Conservation (phyloP, 176 grass and related monocot genomes). For the Thalia dealbata region DNA sequence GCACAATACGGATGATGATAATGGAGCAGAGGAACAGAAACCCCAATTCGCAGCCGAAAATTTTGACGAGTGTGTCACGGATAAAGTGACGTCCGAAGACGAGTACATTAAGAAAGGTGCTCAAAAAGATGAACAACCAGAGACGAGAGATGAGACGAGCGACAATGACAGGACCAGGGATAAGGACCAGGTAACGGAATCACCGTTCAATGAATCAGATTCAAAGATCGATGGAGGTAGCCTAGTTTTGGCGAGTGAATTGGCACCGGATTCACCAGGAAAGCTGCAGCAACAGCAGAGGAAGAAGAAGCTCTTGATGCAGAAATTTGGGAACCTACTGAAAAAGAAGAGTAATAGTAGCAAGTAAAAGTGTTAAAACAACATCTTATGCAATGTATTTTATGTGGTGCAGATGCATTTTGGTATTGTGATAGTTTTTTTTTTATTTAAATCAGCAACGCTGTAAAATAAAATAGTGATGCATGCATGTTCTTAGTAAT, state of each 20-base stretch:
- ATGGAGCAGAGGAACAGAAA: background rate
- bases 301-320: slow-evolving; percentile 81
- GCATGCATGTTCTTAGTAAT: too few relatives aligned
- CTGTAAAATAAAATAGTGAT: too few relatives aligned
- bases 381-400: too few relatives aligned
- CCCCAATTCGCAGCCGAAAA: slow-evolving; percentile 8
- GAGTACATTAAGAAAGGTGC: slow-evolving; percentile 27
- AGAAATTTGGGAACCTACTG: slow-evolving; percentile 74
- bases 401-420: too few relatives aligned
- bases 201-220: slow-evolving; percentile 34
- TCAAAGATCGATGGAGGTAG: slow-evolving; percentile 30
- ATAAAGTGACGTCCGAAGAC: slow-evolving; percentile 16
- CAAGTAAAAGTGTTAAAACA: background rate
- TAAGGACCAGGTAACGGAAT: slow-evolving; percentile 31
- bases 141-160: slow-evolving; percentile 17
- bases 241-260: slow-evolving; percentile 39
- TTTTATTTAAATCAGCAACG: too few relatives aligned
- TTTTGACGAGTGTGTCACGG: slow-evolving; percentile 40
- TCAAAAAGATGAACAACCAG: slow-evolving; percentile 9
- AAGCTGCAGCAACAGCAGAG: slow-evolving; percentile 41
- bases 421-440: too few relatives aligned
- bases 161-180: slow-evolving; percentile 47
- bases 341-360: slow-evolving; percentile 59
- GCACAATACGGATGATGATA: slow-evolving; percentile 38
- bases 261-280: slow-evolving; percentile 27